Base-by-base conservation (phyloP, 2,329 filamentous ascomycete species). In the Colletotrichum sidae region DNA sequence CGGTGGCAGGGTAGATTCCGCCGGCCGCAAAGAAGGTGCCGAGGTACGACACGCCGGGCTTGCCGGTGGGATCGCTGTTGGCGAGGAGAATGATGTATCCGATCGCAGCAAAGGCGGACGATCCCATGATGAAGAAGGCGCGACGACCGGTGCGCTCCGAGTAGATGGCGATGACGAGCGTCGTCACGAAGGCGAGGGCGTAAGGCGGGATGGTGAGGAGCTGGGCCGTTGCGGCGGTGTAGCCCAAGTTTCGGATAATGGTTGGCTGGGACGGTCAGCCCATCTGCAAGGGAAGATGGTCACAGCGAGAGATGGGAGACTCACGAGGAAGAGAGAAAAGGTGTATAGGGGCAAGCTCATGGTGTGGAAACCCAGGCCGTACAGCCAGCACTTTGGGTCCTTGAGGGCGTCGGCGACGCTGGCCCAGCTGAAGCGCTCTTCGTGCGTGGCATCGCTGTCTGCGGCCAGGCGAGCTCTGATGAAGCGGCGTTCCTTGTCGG, bases 311-410 rank as follows among this genome's bases (percentile, higher is more conserved):
- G n/a, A 9, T 11, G 2, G 6, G 2, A 71, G 34, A 69, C 80
- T 61, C 71, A 86, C 77, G 76, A 87, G 62, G 60, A 88, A 88
- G 3, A 88, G 74, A 0, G 88, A 82, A 6, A 86, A 76, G 0
- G 85, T 87, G 64, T 88, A 88, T 0, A 87, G 76, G 0, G 85
- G 85, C 11, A 94, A 75, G 61, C 87, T 90, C 82, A 93, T 88
- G 6, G 90, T 92, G 73, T 93, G 90, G 70, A 92, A 93, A 0
- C 84, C 86, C 0, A 92, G 74, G 0, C 90, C 89, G 69, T 94
- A 94, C 0, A 94, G 81, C 88, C 88, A 92, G 71, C 89, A 89
- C 72, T 90, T 92, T 2, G 86, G 85, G 70, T 94, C 90, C 12
- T 82, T 86, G 45, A 92, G 74, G 0, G 91, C 91, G 15, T 86